Percentiles rank a stretch among this genome's conserved stretches.
These are phyloP conservation scores for Xanthoparmelia taractica DNA, from an alignment of 495 filamentous ascomycete species.

Conservation along the genomic window DNA sequence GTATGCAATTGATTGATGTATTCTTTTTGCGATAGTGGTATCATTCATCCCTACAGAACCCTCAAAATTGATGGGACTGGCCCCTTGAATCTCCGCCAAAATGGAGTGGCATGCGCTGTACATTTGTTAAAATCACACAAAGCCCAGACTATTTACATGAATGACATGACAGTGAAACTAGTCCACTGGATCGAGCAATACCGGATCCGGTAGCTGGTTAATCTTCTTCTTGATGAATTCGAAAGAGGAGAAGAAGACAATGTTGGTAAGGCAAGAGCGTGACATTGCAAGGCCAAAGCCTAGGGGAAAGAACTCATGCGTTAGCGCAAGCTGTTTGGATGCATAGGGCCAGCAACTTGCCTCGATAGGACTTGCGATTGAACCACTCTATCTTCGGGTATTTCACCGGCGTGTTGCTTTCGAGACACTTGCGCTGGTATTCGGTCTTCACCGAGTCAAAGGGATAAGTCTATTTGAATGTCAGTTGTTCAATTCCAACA, in stretches of 20 bases:
- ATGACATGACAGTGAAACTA: not conserved
- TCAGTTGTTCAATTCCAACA: slow-evolving; percentile 9
- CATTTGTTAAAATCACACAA: not conserved
- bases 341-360: slow-evolving; percentile 23
- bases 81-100: not conserved
- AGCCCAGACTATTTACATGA: not conserved
- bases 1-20: not conserved
- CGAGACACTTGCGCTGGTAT: slow-evolving; percentile 72
- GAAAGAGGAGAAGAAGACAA: slow-evolving; percentile 26
- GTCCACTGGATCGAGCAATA: slow-evolving; percentile 4
- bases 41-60: not conserved
- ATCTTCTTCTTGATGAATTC: slow-evolving; percentile 28
- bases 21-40: not conserved
- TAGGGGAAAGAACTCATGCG: slow-evolving; percentile 19
- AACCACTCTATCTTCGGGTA: slow-evolving; percentile 66
- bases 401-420: slow-evolving; percentile 51
- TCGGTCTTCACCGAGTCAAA: slow-evolving; percentile 78
- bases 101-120: not conserved
- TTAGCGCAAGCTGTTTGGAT: slow-evolving; percentile 7
- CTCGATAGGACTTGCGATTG: slow-evolving; percentile 61
- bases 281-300: slow-evolving; percentile 74
- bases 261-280: slow-evolving; percentile 46
- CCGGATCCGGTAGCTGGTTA: slow-evolving; percentile 23
- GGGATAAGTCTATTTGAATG: slow-evolving; percentile 51
- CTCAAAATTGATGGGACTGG: not conserved